These are phyloP conservation scores for Trichoderma sp. DNA, from an alignment of 2,329 filamentous ascomycete species.

Conservation along the genomic window DNA sequence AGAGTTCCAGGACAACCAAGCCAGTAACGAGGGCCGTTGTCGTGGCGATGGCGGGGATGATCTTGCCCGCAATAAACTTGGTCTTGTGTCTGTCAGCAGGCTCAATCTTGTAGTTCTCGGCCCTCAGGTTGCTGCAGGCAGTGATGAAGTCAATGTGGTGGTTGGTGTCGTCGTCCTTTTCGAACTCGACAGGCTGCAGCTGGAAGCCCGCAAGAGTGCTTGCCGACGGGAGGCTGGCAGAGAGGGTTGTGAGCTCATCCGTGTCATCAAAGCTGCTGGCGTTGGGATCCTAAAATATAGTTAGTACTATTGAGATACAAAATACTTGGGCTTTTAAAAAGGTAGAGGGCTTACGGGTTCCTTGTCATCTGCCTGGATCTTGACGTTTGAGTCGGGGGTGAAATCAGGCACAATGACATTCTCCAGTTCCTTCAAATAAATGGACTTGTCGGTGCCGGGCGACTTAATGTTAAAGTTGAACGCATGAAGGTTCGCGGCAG, in stretches of 20 bases:
- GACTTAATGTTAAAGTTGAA: conserved; percentile 98
- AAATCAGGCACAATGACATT: conserved; percentile 97
- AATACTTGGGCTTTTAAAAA: neutral
- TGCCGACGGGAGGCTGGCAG: conserved; percentile 70
- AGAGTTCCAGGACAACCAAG: conserved; percentile 86
- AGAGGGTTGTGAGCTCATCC: conserved; percentile 71
- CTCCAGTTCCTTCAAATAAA: conserved; percentile 78
- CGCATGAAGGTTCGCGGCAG: conserved; percentile 87
- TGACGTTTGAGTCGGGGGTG: conserved; percentile 81
- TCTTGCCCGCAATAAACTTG: conserved; percentile 99
- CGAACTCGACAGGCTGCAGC: conserved; percentile 88
- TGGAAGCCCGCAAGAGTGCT: conserved; percentile 85
- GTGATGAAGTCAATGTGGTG: conserved; percentile 99
- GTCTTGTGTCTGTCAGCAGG: conserved; percentile 94
- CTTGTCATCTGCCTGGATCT: conserved; percentile 94
- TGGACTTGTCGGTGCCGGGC: conserved; percentile 63
- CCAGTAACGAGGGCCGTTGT: conserved; percentile 95
- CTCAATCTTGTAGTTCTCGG: conserved; percentile 97
- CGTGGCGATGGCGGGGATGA: conserved; percentile 96
- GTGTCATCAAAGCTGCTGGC: conserved; percentile 68
- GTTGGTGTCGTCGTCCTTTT: conserved; percentile 98
- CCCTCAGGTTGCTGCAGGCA: conserved; percentile 90
- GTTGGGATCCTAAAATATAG: conserved; percentile 69
- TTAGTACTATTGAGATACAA: neutral
- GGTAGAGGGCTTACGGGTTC: conserved; percentile 63